phyloP scores from a whole-genome alignment of 2,329 filamentous ascomycete species.

The Ciborinia camelliae region DNA sequence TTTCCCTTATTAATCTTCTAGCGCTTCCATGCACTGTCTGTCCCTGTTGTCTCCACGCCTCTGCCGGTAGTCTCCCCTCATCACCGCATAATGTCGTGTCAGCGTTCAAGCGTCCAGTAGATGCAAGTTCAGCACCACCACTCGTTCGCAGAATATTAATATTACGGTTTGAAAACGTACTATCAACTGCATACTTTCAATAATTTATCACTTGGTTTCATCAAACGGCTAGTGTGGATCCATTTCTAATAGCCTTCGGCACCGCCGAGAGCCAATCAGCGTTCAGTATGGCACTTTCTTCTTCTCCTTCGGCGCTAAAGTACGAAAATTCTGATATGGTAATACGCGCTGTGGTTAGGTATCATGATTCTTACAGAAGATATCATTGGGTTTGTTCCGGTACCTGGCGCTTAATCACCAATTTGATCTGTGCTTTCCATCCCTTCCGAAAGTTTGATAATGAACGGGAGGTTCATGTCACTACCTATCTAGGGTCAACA shows the following conservation, averaged over 20 bases:
- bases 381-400: conserved; percentile 7
- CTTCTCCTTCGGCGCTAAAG: conserved; percentile 13
- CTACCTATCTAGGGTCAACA: neutral
- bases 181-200: conserved; percentile 4
- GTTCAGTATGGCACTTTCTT: neutral
- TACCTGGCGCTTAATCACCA: conserved; percentile 17
- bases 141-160: conserved; percentile 9
- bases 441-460: neutral
- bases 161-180: conserved; percentile 8
- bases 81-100: conserved; percentile 18
- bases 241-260: neutral
- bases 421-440: conserved; percentile 8
- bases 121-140: conserved; percentile 9
- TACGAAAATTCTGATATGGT: neutral
- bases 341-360: conserved; percentile 12
- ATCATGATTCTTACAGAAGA: neutral
- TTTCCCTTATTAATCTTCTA: conserved; percentile 17
- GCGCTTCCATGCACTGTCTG: conserved; percentile 15
- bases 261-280: conserved; percentile 10
- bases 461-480: conserved; percentile 1
- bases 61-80: conserved; percentile 17
- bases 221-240: neutral
- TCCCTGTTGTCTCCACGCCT: conserved; percentile 10
- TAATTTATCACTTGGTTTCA: neutral
- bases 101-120: conserved; percentile 5